Evolutionary conservation across 2,329 filamentous ascomycete species (phyloP), one percentile per base, ranked within the genome.

Genomic region (Fusarium sp.): DNA sequence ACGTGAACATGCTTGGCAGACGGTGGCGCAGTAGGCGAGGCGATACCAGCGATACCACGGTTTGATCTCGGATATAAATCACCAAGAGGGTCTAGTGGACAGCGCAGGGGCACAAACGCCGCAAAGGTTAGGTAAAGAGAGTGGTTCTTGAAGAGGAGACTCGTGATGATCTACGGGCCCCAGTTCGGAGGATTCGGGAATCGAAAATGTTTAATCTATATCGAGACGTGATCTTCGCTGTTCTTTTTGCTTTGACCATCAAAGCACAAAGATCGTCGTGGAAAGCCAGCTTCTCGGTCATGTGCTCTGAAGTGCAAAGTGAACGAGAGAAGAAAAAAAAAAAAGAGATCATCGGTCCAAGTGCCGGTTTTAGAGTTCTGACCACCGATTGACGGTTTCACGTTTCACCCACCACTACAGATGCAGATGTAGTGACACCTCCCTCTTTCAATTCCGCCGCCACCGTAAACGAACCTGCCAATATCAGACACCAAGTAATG

Each of bases 111-210:
- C 53, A 14, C 41, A 44, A 30, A 35, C 24, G 42, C 14, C 53
- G 18, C 41, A 44, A 30, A 35, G 31, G 42, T 20, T 7, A 45
- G 13, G 42, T 16, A 36, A 28, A 53, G 18, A 53, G 14, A 28
- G 24, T 24, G 26, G 36, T 36, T 36, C 44, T 16, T 36, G 28
- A 28, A 24, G 30, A 28, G 33, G 31, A 42, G 26, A 30, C 53
- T 61, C 39, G 50, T 41, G 15, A 18, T 30, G 61, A 64, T 64
- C 61, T 64, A 31, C 61, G 18, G 44, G 56, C 30, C 44, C 36
- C 30, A 18, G 35, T 31, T 20, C 57, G 44, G 61, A 35, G 20
- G 3, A n/a, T 48, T 61, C 60, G 60, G 55, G 35, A 41, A 62
- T 62, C 57, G 30, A 20, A 28, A 39, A 36, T 51, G 36, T 51